Conservation (phyloP, 305 asterid species). For the Fraxinus nigra region DNA sequence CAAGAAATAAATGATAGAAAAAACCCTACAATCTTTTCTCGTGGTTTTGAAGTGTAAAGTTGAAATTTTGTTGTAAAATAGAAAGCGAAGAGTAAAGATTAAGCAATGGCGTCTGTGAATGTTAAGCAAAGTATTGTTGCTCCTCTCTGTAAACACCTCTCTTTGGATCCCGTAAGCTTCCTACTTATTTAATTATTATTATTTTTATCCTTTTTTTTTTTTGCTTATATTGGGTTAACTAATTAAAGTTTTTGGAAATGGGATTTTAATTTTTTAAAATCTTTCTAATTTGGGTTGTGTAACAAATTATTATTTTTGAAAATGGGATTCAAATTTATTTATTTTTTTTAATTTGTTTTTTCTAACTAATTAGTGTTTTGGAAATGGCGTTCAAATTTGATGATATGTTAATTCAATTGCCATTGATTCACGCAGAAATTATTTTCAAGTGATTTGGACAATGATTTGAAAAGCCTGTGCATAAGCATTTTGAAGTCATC, state of each 20-base stretch:
- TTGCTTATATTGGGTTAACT: neutral
- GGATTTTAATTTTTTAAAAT: neutral
- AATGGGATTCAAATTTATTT: neutral
- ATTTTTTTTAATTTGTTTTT: neutral
- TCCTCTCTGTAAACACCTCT: conserved; percentile 49
- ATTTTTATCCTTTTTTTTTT: neutral
- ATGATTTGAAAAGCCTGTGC: conserved; percentile 52
- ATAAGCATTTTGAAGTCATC: conserved; percentile 49
- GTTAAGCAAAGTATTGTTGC: conserved; percentile 32
- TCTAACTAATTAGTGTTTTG: neutral
- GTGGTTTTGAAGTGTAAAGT: conserved; percentile 4
- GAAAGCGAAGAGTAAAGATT: neutral
- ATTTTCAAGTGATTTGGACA: conserved; percentile 30
- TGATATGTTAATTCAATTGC: neutral
- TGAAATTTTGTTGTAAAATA: neutral
- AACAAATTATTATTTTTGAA: neutral
- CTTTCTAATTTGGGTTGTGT: neutral
- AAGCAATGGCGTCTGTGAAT: conserved; percentile 39
- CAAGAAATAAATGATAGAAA: neutral
- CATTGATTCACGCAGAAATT: conserved; percentile 41
- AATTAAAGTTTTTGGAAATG: neutral
- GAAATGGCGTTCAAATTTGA: neutral
- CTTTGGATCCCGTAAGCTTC: conserved; percentile 48
- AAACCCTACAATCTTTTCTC: conserved; percentile 13
- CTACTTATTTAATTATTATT: neutral